These are phyloP conservation scores for Carex cristatella DNA, from an alignment of 176 grass and related monocot species.

Conservation along the genomic window DNA sequence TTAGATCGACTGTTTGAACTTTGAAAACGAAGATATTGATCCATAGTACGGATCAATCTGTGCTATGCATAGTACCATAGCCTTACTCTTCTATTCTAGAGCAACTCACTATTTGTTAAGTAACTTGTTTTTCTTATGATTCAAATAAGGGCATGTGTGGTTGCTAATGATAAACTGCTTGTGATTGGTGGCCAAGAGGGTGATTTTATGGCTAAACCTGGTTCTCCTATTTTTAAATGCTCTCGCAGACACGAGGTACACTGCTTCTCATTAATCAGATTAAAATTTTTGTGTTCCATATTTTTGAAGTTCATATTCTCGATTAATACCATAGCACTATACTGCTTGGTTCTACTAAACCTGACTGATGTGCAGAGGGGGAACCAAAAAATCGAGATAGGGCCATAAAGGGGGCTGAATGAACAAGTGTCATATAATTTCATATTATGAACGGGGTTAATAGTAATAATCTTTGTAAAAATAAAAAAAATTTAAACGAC, in stretches of 20 bases:
- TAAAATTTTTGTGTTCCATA: neutral
- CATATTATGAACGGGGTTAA: too few species aligned
- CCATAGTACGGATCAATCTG: too few species aligned
- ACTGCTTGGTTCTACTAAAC: neutral
- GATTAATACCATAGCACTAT: neutral
- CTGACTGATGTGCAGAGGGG: neutral
- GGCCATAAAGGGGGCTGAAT: too few species aligned
- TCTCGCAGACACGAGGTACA: constrained; percentile 64
- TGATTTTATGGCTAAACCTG: constrained; percentile 86
- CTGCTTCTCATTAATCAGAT: neutral
- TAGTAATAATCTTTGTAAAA: too few species aligned
- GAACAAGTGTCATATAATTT: too few species aligned
- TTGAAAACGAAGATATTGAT: too few species aligned
- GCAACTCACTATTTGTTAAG: neutral
- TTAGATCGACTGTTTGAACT: too few species aligned
- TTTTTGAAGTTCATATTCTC: neutral
- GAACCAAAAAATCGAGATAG: too few species aligned
- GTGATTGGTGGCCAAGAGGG: constrained; percentile 96
- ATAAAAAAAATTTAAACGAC: too few species aligned
- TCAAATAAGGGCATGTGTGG: constrained; percentile 51
- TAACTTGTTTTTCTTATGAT: constrained; percentile 18
- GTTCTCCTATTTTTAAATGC: constrained; percentile 89
- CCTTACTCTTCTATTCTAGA: too few species aligned
- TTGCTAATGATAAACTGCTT: constrained; percentile 67
- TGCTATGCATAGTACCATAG: too few species aligned